Evolutionary conservation across 1,284 basidiomycete genomes (phyloP), one percentile per base, ranked within the genome.

Genomic region (Wolfiporia cocos): DNA sequence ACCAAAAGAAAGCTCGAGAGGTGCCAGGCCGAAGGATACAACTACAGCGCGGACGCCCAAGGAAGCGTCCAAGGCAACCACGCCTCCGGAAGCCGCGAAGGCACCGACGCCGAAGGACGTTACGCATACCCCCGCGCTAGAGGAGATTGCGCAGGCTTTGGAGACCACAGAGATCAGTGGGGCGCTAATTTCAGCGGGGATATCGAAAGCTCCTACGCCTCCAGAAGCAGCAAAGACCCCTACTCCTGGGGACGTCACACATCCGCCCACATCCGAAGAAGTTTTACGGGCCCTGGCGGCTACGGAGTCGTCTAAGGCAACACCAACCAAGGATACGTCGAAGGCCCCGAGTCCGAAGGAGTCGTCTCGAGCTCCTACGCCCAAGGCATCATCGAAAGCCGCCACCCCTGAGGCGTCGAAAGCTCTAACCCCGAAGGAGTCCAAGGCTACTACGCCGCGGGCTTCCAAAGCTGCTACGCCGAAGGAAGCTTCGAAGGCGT

Each of bases 401-500:
- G 28, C 49, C 5, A 54, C 52, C 3, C 53, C 54, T 9, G 40
- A 42, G 24, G 36, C 46, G 17, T 58, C 56, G 12, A 56, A 52
- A 41, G 51, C 42, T 3, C 42, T 54, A 3, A 55, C 52, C 9
- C 51, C 55, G 9, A 49, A 35, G 32, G 42, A 41, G 20, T 56
- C 54, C 5, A 54, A 51, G 30, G 46, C 43, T 17, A 43, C 46
- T 6, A 56, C 54, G 9, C 55, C 55, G 0, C 47, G 37, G 10
- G 41, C 46, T 18, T 58, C 56, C n/a, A 56, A 52, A 41, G 51
- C 42, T 3, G 41, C 56, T 4, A 55, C 52, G 11, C 51, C 55
- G 9, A 49, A 46, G 31, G 46, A 33, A 3, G 39, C 40, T 3
- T 50, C 48, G 29, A 51, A 49, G 41, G 46, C 15, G n/a, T 23